phyloP scores from a whole-genome alignment of 1,284 basidiomycete species.

The Ceratobasidium sp. region DNA sequence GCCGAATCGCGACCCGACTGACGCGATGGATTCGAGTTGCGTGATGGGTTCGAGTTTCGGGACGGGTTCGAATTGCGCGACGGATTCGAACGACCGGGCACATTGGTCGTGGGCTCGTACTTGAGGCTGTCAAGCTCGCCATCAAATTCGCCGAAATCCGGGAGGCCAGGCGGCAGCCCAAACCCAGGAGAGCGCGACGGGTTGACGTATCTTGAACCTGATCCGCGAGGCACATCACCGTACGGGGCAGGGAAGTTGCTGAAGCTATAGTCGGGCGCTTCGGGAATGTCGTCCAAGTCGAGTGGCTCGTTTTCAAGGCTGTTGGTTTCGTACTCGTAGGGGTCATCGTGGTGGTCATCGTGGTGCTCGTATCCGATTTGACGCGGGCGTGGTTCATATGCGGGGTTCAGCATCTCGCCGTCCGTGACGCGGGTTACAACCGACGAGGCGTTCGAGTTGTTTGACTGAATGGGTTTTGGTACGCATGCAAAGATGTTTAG shows the following conservation, averaged over 20 bases:
- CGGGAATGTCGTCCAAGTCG: constrained; percentile 14
- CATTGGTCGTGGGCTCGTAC: background rate
- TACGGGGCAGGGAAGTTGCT: constrained; percentile 3
- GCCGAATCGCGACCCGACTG: constrained; percentile 9
- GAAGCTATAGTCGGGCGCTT: background rate
- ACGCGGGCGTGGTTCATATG: background rate
- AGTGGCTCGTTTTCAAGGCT: constrained; percentile 36
- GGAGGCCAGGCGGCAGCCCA: constrained; percentile 14
- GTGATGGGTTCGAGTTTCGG: no score
- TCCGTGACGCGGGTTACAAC: background rate
- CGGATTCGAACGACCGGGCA: background rate
- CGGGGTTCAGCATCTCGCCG: background rate
- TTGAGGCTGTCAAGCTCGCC: constrained; percentile 20
- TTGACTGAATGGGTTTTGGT: constrained; percentile 19
- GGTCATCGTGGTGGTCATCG: background rate
- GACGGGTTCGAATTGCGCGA: background rate
- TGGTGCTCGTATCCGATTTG: background rate
- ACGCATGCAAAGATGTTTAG: constrained; percentile 3
- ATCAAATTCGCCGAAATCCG: constrained; percentile 21
- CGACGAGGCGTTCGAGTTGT: constrained; percentile 24
- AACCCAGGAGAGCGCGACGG: constrained; percentile 8
- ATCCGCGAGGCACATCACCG: background rate
- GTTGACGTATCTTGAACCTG: background rate
- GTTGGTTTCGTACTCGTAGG: constrained; percentile 4
- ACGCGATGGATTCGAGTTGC: no score